Base-by-base conservation (phyloP, 495 filamentous ascomycete species). In the Achaetomiella virescens region DNA sequence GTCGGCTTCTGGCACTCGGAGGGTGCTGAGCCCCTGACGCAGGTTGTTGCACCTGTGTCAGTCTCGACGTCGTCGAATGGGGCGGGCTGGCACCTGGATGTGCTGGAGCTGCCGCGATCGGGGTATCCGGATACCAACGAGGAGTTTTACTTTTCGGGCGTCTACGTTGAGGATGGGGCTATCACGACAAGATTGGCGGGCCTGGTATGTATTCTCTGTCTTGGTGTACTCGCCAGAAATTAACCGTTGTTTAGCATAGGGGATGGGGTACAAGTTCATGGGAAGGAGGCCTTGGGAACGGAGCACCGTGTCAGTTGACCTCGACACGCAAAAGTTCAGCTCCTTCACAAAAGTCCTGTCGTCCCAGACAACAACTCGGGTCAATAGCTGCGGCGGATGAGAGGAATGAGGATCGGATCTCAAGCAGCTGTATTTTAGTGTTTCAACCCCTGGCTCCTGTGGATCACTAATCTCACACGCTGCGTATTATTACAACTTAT, bases 81-180 rank as follows among this genome's bases (percentile, higher is more conserved):
- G 54, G 80, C 77, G 8, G 86, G 89, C 66, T 91, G 85, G 86
- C 86, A 91, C 68, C 70, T 91, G 3, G 87, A 87, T 48, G 78
- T 88, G 41, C 74, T 90, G 27, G 78, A 87, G 59, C 75, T 89
- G 48, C 81, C 84, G 12, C 78, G 82, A 50, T 72, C 72, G 11
- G 81, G 80, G 8, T 75, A 75, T 45, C 64, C 77, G 14, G 80
- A 83, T 46, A 66, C 65, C 9, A 68, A 64, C 41, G 76, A 90
- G 76, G 85, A 89, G 63, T 88, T 78, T 76, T 89, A 79, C 66
- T 90, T 82, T 71, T 84, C 81, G n/a, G 87, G 87, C 22, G 81
- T 89, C 10, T 89, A 87, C 58, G 76, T 89, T 49, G 86, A 91
- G 75, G 79, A 72, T 51, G 85, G 80, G 1, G 63, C 70, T 1